phyloP scores from a whole-genome alignment of 371 early-diverging fungal genomes.

The Rhizomucor miehei region DNA sequence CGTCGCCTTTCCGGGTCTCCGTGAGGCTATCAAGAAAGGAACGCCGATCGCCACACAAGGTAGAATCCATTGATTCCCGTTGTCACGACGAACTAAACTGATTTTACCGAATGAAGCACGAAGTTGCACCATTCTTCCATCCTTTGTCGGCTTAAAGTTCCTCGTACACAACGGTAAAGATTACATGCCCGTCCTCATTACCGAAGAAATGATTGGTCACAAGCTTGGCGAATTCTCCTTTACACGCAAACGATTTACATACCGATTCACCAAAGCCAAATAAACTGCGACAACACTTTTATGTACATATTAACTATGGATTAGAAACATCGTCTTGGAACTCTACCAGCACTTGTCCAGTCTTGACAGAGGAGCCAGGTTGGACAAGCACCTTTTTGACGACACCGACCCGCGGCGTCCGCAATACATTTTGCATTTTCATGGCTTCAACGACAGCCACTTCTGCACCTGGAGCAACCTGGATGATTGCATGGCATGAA shows the following conservation, averaged over 20 bases:
- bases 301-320: slow-evolving; percentile 3
- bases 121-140: slow-evolving; percentile 88
- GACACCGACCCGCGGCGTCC: slow-evolving; percentile 76
- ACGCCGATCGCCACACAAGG: slow-evolving; percentile 56
- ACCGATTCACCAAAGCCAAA: slow-evolving; percentile 86
- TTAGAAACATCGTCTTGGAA: slow-evolving; percentile 41
- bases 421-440: slow-evolving; percentile 98
- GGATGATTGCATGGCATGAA: background rate
- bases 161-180: slow-evolving; percentile 94
- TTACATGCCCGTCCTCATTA: slow-evolving; percentile 82
- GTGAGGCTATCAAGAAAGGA: slow-evolving; percentile 45
- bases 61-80: too few species aligned
- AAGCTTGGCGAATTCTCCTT: slow-evolving; percentile 95
- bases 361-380: slow-evolving; percentile 74
- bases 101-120: slow-evolving; percentile 54
- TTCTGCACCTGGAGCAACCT: slow-evolving; percentile 81
- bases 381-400: slow-evolving; percentile 78
- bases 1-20: slow-evolving; percentile 72
- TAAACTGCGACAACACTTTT: slow-evolving; percentile 27
- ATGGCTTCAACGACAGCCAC: slow-evolving; percentile 95
- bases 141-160: slow-evolving; percentile 89
- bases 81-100: too few species aligned
- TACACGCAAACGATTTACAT: slow-evolving; percentile 86
- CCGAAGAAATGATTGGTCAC: slow-evolving; percentile 96
- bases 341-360: slow-evolving; percentile 86